Percentiles rank a stretch among this genome's conserved stretches.
phyloP scores from a whole-genome alignment of 805 yeast genomes.

The Sugiyamaella smithiae region DNA sequence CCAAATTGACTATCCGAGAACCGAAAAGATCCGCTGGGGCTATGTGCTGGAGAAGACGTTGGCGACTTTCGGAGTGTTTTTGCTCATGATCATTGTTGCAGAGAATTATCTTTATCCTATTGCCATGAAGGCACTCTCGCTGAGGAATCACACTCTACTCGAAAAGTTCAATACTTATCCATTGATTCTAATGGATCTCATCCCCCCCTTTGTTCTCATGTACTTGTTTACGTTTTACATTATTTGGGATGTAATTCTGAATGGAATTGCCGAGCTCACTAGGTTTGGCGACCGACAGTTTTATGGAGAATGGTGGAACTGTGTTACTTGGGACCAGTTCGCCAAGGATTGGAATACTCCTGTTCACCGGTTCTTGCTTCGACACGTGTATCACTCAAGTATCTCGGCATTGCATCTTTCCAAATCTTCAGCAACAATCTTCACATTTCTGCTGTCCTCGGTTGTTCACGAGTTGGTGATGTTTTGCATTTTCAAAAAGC shows the following conservation, averaged over 20 bases:
- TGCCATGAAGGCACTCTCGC: slow-evolving; percentile 55
- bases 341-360: slow-evolving; percentile 94
- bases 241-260: slow-evolving; percentile 94
- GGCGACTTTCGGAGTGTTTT: slow-evolving; percentile 85
- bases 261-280: slow-evolving; percentile 85
- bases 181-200: slow-evolving; percentile 61
- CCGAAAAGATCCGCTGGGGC: slow-evolving; percentile 60
- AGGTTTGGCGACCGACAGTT: slow-evolving; percentile 86
- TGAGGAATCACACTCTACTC: slow-evolving; percentile 48
- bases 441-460: slow-evolving; percentile 62
- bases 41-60: slow-evolving; percentile 66
- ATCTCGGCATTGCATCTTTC: slow-evolving; percentile 70
- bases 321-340: slow-evolving; percentile 89
- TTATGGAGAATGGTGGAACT: slow-evolving; percentile 98
- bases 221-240: slow-evolving; percentile 79
- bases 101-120: slow-evolving; percentile 74
- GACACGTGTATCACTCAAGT: slow-evolving; percentile 93
- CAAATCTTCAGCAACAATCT: slow-evolving; percentile 64
- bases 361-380: slow-evolving; percentile 79
- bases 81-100: slow-evolving; percentile 76
- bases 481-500: slow-evolving; percentile 77
- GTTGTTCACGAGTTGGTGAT: slow-evolving; percentile 87
- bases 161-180: slow-evolving; percentile 51
- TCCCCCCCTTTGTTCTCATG: slow-evolving; percentile 74
- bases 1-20: slow-evolving; percentile 79